Conservation (phyloP, 2,329 filamentous ascomycete genomes). For the Fusarium praegraminearum region DNA sequence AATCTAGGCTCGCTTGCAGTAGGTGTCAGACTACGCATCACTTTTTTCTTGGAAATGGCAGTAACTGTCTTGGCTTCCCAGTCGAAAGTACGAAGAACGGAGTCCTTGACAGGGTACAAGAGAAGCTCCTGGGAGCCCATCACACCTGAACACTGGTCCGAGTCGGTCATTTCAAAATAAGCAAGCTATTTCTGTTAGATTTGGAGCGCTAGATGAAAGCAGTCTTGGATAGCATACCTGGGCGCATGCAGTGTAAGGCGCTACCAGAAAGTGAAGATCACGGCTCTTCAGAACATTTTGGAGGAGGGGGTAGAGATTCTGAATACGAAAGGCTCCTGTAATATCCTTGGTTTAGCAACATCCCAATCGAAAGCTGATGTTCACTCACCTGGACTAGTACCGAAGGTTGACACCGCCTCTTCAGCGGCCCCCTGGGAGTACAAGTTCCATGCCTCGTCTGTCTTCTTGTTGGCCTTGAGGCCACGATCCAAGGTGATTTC, state of each 20-base stretch:
- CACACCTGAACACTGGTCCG: slow-evolving; percentile 78
- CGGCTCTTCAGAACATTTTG: slow-evolving; percentile 78
- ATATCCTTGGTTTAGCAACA: slow-evolving; percentile 45
- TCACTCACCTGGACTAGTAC: slow-evolving; percentile 74
- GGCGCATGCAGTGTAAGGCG: slow-evolving; percentile 88
- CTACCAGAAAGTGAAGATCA: slow-evolving; percentile 80
- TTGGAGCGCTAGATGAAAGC: background rate
- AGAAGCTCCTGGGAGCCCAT: slow-evolving; percentile 88
- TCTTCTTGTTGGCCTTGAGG: slow-evolving; percentile 74
- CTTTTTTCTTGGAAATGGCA: slow-evolving; percentile 73
- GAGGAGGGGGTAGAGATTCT: slow-evolving; percentile 80
- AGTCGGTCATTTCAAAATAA: slow-evolving; percentile 77
- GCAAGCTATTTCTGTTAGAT: slow-evolving; percentile 69
- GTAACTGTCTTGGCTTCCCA: slow-evolving; percentile 75
- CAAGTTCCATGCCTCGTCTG: slow-evolving; percentile 84
- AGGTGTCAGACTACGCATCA: slow-evolving; percentile 76
- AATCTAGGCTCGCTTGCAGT: slow-evolving; percentile 77
- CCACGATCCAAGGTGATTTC: slow-evolving; percentile 74
- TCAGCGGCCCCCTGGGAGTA: slow-evolving; percentile 86
- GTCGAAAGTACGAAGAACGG: slow-evolving; percentile 75
- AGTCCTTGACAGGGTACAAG: slow-evolving; percentile 84
- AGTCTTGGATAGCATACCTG: slow-evolving; percentile 69
- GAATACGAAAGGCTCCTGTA: slow-evolving; percentile 75
- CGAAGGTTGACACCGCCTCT: slow-evolving; percentile 87
- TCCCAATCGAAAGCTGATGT: slow-evolving; percentile 4